Percentiles rank a stretch among this genome's conserved stretches.
Evolutionary conservation across 1,284 basidiomycete species (phyloP).

Genomic region (Athelia sp.): DNA sequence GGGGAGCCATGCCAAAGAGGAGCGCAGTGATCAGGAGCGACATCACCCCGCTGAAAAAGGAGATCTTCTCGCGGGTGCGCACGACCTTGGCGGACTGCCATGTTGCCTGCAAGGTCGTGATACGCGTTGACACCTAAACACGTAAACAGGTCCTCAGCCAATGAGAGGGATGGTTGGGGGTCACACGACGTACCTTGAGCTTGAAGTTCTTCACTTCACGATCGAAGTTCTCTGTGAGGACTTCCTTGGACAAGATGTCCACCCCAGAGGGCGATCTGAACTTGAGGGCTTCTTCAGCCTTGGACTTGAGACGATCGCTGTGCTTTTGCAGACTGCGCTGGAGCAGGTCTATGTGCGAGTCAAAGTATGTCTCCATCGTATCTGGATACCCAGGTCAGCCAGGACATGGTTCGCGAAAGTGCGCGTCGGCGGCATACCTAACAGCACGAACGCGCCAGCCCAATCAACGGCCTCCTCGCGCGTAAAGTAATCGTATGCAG

Average conservation of each 20-base stretch:
- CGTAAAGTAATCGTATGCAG: slow-evolving; percentile 31
- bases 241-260: slow-evolving; percentile 56
- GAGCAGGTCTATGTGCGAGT: slow-evolving; percentile 85
- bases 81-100: slow-evolving; percentile 93
- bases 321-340: slow-evolving; percentile 86
- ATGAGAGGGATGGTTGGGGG: too few species aligned
- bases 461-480: slow-evolving; percentile 47
- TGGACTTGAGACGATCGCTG: slow-evolving; percentile 74
- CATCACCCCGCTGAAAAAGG: slow-evolving; percentile 91
- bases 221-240: slow-evolving; percentile 73
- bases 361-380: slow-evolving; percentile 87
- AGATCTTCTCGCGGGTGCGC: slow-evolving; percentile 84
- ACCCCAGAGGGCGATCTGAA: slow-evolving; percentile 33
- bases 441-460: slow-evolving; percentile 62
- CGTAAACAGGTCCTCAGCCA: background rate
- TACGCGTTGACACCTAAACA: slow-evolving; percentile 70
- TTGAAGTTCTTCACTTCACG: slow-evolving; percentile 80
- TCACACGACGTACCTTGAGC: slow-evolving; percentile 36
- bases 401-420: slow-evolving; percentile 9
- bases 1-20: slow-evolving; percentile 77
- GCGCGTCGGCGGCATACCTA: slow-evolving; percentile 43
- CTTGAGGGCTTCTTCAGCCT: slow-evolving; percentile 67
- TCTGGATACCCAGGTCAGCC: slow-evolving; percentile 35
- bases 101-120: slow-evolving; percentile 64
- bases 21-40: slow-evolving; percentile 79